Evolutionary conservation across 2,329 filamentous ascomycete species (phyloP), one percentile per base, ranked within the genome.

Genomic region (Dothiorella sarmentorum): DNA sequence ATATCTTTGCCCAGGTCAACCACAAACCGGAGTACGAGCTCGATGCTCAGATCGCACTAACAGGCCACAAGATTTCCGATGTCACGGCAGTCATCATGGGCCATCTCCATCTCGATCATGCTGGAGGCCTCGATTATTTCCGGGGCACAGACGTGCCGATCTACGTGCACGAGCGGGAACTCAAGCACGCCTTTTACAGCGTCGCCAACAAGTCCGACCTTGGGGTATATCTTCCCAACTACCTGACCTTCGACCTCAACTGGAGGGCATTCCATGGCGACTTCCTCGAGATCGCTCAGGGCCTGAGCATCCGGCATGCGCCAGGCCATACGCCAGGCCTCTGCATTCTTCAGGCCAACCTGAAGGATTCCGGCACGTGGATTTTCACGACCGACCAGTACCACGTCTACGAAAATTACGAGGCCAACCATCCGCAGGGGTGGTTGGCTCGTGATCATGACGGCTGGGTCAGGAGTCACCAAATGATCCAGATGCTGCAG

Each of bases 381-480:
- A 68, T 74, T 42, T 71, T 73, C 62, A 73, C 71, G 13, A 70
- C 69, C 18, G 71, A 74, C 63, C 68, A 70, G 63, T 72, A 73
- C 53, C 71, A 74, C 56, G 71, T 74, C 2, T 63, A 63, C 52
- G 71, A 74, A 64, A 74, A 74, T 27, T 72, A 61, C 33, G 62
- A 69, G 29, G 61, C 67, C n/a, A 64, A 63, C 43, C 64, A 70
- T 33, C 71, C 72, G 20, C 71, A 73, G 56, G 71, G 72, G 0
- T 73, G 72, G 72, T 56, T 73, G 55, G 69, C 69, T 31, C 65
- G 71, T 31, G 71, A 74, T 59, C 69, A 73, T 61, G 68, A 71
- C 42, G 66, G 62, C 20, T 73, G 72, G 72, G 61, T 72, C 4
- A 59, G 60, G 47, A 69, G 64, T 60, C 64, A 70, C 61, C 67